Evolutionary conservation across 768 basidiomycete species (phyloP), one percentile per base, ranked within the genome.

Genomic region (Kwoniella heveanensis): DNA sequence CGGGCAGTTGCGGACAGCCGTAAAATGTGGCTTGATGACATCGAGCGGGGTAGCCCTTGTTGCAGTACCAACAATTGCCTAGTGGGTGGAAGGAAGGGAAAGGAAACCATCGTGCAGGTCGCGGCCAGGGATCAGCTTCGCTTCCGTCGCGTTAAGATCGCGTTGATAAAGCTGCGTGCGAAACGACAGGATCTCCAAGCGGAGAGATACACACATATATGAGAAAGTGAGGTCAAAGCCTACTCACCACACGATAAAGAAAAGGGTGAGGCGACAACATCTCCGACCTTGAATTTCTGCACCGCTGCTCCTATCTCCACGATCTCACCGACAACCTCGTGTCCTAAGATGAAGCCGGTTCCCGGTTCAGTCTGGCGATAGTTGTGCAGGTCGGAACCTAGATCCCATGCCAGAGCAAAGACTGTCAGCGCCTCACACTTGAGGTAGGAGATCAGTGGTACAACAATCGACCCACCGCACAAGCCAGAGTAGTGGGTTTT

Each of bases 211-310:
- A n/a, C n/a, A n/a, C n/a, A n/a, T n/a, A n/a, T n/a, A n/a, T n/a
- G n/a, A n/a, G n/a, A n/a, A n/a, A n/a, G n/a, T n/a, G n/a, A n/a
- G n/a, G n/a, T n/a, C n/a, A n/a, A n/a, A n/a, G n/a, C 6, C 17
- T 19, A 68, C 69, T 59, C 25, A 68, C 76, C 76, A 48, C 78
- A 79, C 10, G 57, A 64, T 12, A 68, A 62, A 5, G 73, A 70
- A 61, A 80, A 80, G 29, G 79, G 74, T 8, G 68, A 65, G n/a
- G 73, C 65, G n/a, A 81, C 80, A 0, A 72, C 46, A 54, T 81
- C 78, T n/a, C 80, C 80, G 0, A 68, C 49, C 29, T 79, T 71
- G 63, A 79, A 77, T 17, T 70, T 73, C 36, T 69, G 67, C 2
- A 80, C 77, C n/a, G 62, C 75, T 15, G 65, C 24, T 15, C 78